phyloP scores from a whole-genome alignment of 768 basidiomycete genomes.

The Kockovaella imperatae region DNA sequence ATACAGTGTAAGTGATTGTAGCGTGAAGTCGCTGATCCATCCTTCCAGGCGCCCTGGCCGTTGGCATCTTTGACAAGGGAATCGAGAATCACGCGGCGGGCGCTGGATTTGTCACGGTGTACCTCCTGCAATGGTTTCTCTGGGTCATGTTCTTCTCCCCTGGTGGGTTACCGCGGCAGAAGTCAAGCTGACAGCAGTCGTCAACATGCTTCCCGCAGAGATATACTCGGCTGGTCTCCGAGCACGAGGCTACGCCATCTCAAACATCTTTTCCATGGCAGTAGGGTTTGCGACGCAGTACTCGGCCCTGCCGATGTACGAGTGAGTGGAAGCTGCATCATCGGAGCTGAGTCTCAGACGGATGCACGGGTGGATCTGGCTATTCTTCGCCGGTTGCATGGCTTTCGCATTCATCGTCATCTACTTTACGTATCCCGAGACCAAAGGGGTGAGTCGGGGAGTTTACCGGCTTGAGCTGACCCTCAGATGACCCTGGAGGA shows the following conservation, averaged over 20 bases:
- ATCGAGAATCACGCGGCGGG: conserved; percentile 23
- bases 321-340: too few relatives aligned
- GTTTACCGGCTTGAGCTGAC: background rate
- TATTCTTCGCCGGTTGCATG: conserved; percentile 30
- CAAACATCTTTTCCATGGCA: conserved; percentile 29
- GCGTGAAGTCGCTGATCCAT: too few relatives aligned
- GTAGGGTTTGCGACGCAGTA: conserved; percentile 29
- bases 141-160: conserved; percentile 29
- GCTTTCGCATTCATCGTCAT: conserved; percentile 17
- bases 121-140: conserved; percentile 28
- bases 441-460: conserved; percentile 21
- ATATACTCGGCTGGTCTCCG: conserved; percentile 28
- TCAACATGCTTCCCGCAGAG: conserved; percentile 31
- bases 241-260: conserved; percentile 25
- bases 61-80: conserved; percentile 28
- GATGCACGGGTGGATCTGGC: conserved; percentile 30
- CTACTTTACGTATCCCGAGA: conserved; percentile 28
- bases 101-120: conserved; percentile 24
- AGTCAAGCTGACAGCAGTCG: conserved; percentile 2
- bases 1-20: too few relatives aligned
- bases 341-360: too few relatives aligned
- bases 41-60: conserved; percentile 12
- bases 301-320: conserved; percentile 28
- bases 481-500: conserved; percentile 25
- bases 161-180: conserved; percentile 4